Evolutionary conservation across 2,329 filamentous ascomycete species (phyloP), one percentile per base, ranked within the genome.

Genomic region (Tolypocladium inflatum): DNA sequence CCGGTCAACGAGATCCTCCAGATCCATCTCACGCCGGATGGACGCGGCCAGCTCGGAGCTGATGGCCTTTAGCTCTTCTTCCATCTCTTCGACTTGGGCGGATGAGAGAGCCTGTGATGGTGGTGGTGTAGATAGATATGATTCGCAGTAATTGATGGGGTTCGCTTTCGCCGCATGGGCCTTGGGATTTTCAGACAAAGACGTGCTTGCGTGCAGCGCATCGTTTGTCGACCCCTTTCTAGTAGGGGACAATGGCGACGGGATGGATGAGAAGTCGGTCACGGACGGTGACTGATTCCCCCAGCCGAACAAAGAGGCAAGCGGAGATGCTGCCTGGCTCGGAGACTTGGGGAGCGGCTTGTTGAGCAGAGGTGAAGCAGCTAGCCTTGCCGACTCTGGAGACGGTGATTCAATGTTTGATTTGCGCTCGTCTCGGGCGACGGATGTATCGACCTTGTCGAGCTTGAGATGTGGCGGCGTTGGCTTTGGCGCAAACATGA

Each of bases 1-100:
- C 59, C 89, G 82, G 64, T 99, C 94, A 0, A 97, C 87, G 53
- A 97, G 80, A 71, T 99, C 94, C 73, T 99, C 94, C 38, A 99
- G 75, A 65, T 99, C 94, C 83, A 99, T 93, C 76, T 99, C 94
- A 61, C 94, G 85, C 66, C 90, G 86, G 68, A 99, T 97, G 35
- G 94, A 97, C 64, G 86, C 83, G 39, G 94, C 94, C 71, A 99
- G 79, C 79, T 99, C 94, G 60, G 87, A 83, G 77, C 91, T 96
- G 74, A 99, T 93, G 73, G 93, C 89, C 66, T 90, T 90, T 64
- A 99, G 75, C 78, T 99, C 94, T 71, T 91, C 89, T 78, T 99
- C 94, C 78, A 99, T 87, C 71, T 96, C 91, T 71, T 91, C 85
- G 67, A 96, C 82, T 71, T 91, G 74, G 62, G 70, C 66, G 63